Percentiles rank a stretch among this genome's conserved stretches.
phyloP scores from a whole-genome alignment of 352 stramenopile species.

The Globisporangium rhizosaccharum region DNA sequence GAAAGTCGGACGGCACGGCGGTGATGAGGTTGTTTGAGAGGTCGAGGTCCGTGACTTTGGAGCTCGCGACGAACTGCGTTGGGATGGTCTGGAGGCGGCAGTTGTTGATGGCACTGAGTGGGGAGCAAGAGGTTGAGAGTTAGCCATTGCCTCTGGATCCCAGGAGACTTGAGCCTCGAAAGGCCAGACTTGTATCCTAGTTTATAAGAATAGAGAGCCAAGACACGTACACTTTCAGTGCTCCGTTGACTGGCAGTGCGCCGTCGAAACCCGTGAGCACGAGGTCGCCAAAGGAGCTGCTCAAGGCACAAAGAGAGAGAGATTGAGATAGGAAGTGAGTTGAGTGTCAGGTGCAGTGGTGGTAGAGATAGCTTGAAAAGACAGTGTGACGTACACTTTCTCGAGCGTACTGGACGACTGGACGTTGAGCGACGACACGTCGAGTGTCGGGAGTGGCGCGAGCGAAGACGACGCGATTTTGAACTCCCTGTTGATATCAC shows the following conservation, averaged over 20 bases:
- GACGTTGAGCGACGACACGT: slow-evolving; percentile 69
- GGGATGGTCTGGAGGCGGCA: slow-evolving; percentile 63
- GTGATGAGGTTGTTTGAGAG: slow-evolving; percentile 39
- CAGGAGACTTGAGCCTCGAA: not conserved
- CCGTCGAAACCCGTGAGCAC: slow-evolving; percentile 39
- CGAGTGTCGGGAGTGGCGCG: slow-evolving; percentile 36
- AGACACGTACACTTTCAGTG: slow-evolving; percentile 42
- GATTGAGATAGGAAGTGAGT: not conserved
- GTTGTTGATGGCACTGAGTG: slow-evolving; percentile 54
- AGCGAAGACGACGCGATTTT: slow-evolving; percentile 22
- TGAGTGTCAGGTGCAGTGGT: too few species aligned
- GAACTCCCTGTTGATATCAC: slow-evolving; percentile 29
- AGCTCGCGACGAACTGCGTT: slow-evolving; percentile 35
- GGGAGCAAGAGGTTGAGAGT: slow-evolving; percentile 1
- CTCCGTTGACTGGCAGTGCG: slow-evolving; percentile 44
- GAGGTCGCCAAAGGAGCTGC: slow-evolving; percentile 33
- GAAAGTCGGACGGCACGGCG: slow-evolving; percentile 26
- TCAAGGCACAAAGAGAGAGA: not conserved
- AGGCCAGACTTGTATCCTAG: too few species aligned
- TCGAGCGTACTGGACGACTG: slow-evolving; percentile 37
- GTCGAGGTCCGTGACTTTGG: slow-evolving; percentile 23
- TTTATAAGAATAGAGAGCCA: not conserved
- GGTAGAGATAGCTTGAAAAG: not conserved
- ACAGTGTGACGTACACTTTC: slow-evolving; percentile 22
- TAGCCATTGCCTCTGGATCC: not conserved